Evolutionary conservation across 1,284 basidiomycete genomes (phyloP).

Genomic region (Ceratobasidium sp.): DNA sequence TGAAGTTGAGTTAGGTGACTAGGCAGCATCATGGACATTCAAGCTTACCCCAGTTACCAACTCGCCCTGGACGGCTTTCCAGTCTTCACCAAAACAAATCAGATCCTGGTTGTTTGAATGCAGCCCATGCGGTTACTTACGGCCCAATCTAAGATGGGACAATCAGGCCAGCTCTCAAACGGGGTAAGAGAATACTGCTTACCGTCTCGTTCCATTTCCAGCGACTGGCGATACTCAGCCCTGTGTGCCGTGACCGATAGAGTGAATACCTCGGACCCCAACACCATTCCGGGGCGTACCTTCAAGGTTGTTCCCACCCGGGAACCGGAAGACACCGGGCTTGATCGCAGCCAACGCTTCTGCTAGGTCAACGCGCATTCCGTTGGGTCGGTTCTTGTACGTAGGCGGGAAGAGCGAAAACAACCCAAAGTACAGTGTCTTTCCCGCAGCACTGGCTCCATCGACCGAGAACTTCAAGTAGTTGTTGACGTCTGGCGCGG

Average conservation of each 20-base stretch:
- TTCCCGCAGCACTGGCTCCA: slow-evolving; percentile 52
- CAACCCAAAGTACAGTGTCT: slow-evolving; percentile 70
- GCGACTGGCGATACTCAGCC: slow-evolving; percentile 60
- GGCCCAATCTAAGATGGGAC: slow-evolving; percentile 15
- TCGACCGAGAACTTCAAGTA: slow-evolving; percentile 67
- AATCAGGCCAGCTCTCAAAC: too few species aligned
- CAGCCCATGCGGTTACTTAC: neutral
- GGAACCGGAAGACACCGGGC: slow-evolving; percentile 74
- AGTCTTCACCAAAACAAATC: slow-evolving; percentile 48
- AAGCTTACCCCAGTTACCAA: slow-evolving; percentile 64
- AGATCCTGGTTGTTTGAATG: too few species aligned
- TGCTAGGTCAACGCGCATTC: slow-evolving; percentile 72
- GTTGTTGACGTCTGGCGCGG: slow-evolving; percentile 59
- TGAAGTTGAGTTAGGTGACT: neutral
- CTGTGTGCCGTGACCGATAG: neutral
- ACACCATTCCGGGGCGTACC: slow-evolving; percentile 45
- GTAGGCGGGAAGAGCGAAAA: slow-evolving; percentile 79
- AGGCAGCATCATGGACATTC: neutral
- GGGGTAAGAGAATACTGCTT: too few species aligned
- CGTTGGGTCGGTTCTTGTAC: slow-evolving; percentile 67
- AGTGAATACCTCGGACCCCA: neutral
- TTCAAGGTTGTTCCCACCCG: slow-evolving; percentile 69
- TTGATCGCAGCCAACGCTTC: slow-evolving; percentile 67
- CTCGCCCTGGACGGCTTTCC: slow-evolving; percentile 60
- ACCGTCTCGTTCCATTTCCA: slow-evolving; percentile 78